Evolutionary conservation across 129 eudicot genomes (phyloP), one percentile per base, ranked within the genome.

Genomic region (Saussurea involucrata): DNA sequence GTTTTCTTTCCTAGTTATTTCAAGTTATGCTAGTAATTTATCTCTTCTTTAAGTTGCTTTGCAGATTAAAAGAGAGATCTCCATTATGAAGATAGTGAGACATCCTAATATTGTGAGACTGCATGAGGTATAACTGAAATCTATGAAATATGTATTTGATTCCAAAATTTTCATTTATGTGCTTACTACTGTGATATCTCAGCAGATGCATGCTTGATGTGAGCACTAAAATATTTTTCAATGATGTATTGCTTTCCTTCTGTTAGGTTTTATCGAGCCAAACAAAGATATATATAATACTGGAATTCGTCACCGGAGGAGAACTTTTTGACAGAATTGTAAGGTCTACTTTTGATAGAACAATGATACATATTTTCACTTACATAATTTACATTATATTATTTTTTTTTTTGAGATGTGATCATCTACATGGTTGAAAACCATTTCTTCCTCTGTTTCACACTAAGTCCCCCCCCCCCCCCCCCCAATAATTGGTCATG

Each of bases 31-130:
- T 24, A 66, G 75, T 71, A 17, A 58, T 40, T 77, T 34, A 44
- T 77, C 37, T 69, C 80, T 76, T 83, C 32, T 73, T 60, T 82
- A 70, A 68, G 74, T 75, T 86, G 49, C 37, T 80, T 87, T 78
- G 69, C 95, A 95, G 99, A 95, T 95, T 66, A 95, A 95, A 84
- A 83, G 95, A 85, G 99, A 95, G 88, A 95, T 95, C 72, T 95
- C 97, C 46, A 88, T 92, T 24, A 95, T 95, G 99, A 95, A 95
- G 97, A 95, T 95, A 81, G 99, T 92, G 71, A 87, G 99, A 71
- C 99, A 95, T 92, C 99, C 99, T 49, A 79, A 85, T 86, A 92
- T 95, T 32, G 99, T 95, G 71, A 90, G 91, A 86, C 84, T 95
- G 72, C 85, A 89, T 72, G 99, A 95, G 99, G 99, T 95, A 85